phyloP scores from a whole-genome alignment of 2,329 filamentous ascomycete genomes.

The Fusarium stilboides region DNA sequence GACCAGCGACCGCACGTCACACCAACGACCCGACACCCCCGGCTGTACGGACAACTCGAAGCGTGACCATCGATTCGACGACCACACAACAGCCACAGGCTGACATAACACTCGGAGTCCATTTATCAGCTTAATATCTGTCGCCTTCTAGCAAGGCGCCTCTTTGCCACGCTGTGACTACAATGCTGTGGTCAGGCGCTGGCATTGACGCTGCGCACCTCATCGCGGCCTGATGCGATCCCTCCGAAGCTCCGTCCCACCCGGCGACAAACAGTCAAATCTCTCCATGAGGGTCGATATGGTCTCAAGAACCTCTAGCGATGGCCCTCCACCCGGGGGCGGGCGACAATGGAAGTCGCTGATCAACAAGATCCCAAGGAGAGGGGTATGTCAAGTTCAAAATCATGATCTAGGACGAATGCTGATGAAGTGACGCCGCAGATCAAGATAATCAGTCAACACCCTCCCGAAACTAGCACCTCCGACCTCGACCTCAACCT shows the following conservation, averaged over 20 bases:
- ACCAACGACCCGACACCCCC: constrained; percentile 33
- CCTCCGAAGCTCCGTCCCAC: constrained; percentile 31
- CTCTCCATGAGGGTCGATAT: constrained; percentile 43
- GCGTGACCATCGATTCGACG: constrained; percentile 1
- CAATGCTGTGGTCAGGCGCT: constrained; percentile 47
- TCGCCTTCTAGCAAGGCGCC: constrained; percentile 43
- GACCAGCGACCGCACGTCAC: constrained; percentile 26
- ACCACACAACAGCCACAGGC: background rate
- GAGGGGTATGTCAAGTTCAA: constrained; percentile 22
- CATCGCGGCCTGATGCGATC: constrained; percentile 46
- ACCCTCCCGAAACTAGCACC: constrained; percentile 46
- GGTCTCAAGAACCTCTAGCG: constrained; percentile 53
- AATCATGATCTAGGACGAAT: constrained; percentile 10
- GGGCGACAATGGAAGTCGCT: constrained; percentile 41
- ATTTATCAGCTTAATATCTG: background rate
- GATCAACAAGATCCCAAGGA: constrained; percentile 37
- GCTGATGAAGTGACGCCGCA: constrained; percentile 12
- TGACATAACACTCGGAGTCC: background rate
- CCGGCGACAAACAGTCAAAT: constrained; percentile 33
- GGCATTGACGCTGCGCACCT: constrained; percentile 47
- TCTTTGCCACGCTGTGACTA: constrained; percentile 43
- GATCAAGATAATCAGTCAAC: constrained; percentile 29
- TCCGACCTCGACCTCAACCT: constrained; percentile 50
- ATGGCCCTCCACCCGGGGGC: constrained; percentile 42
- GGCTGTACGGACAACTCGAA: constrained; percentile 18